These are phyloP conservation scores for Scutellaria barbata DNA, from an alignment of 257 asterid genomes.

Conservation along the genomic window DNA sequence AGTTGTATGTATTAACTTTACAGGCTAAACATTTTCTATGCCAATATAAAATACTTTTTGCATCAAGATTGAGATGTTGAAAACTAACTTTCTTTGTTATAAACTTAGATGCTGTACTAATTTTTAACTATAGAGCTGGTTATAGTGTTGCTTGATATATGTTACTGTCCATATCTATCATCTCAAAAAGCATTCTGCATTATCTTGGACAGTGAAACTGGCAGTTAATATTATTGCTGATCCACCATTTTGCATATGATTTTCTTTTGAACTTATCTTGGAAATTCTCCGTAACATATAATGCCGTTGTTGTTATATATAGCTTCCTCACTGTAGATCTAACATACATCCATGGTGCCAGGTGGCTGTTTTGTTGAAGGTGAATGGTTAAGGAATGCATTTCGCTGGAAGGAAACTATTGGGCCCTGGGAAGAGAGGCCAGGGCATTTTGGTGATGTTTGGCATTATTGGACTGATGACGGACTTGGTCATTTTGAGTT, in stretches of 20 bases:
- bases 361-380: slow-evolving; percentile 99
- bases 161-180: no score
- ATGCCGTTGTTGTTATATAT: neutral
- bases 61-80: neutral
- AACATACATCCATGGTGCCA: slow-evolving; percentile 38
- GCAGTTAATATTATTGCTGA: neutral
- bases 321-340: neutral
- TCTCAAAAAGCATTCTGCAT: no score
- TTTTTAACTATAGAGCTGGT: neutral
- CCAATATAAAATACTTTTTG: neutral
- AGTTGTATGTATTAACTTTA: neutral
- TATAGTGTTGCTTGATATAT: neutral
- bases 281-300: slow-evolving; percentile 8
- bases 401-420: slow-evolving; percentile 96
- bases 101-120: neutral
- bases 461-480: slow-evolving; percentile 98
- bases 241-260: neutral
- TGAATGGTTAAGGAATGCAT: slow-evolving; percentile 85
- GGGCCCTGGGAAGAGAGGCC: slow-evolving; percentile 98
- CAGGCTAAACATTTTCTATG: neutral
- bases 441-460: slow-evolving; percentile 97
- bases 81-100: neutral
- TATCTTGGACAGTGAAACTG: neutral
- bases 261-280: neutral
- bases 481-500: slow-evolving; percentile 91